Evolutionary conservation across 2,329 filamentous ascomycete species (phyloP), one percentile per base, ranked within the genome.

Genomic region (Exophiala spinifera): DNA sequence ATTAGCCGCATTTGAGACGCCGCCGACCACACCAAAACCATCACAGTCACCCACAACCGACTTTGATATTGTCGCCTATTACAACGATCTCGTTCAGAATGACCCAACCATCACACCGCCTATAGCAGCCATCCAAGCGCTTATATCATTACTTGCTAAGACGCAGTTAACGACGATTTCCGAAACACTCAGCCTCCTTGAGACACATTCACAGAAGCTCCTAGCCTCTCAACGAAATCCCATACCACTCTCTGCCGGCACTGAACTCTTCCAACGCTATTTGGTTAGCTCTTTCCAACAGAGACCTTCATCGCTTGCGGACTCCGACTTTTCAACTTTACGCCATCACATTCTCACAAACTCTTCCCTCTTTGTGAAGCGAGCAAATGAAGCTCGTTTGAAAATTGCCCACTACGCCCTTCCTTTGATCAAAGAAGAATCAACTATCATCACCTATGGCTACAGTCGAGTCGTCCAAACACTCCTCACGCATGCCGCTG

Each of bases 231-330:
- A 95, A 49, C 80, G 87, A 6, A 97, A 99, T 74, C 89, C 91
- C 13, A 89, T 97, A 53, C 92, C 91, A 3, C 83, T 97, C 14
- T 91, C 89, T 46, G 94, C 95, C 51, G 94, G 94, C 65, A 96
- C 91, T 56, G 91, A 96, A 70, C 84, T 97, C 55, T 97, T 99
- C 78, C 88, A 94, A 70, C 87, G 92, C 69, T 97, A 95, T 73
- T 83, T 99, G 64, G 87, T 96, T 66, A 84, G 85, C 53, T 90
- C 81, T 17, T 71, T 86, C 64, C 80, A 85, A 69, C 72, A 57
- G 76, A 81, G 14, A 64, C 79, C 21, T 63, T 77, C 19, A 75
- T 78, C 1, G 73, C 51, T 59, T 1, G 55, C 60, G 20, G 59
- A 73, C 8, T 79, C 78, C n/a, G 85, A 88, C 67, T 97, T 97